Base-by-base conservation (phyloP, 108 stramenopile genomes). In the Fragilaria crotonensis region DNA sequence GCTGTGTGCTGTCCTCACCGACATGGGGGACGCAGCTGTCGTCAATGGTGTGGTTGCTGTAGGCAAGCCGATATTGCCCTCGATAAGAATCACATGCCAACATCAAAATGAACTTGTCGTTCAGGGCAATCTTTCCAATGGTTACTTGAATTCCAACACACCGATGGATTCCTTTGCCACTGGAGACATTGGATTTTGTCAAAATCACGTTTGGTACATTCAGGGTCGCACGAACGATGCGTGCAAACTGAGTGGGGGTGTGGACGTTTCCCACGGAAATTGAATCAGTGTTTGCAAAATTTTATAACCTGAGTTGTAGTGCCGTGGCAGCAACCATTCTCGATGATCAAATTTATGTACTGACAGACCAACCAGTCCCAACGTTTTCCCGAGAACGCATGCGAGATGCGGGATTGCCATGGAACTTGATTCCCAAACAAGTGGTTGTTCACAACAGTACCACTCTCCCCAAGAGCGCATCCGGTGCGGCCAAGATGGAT, bases 131-230 rank as follows among this genome's bases (percentile, higher is more conserved):
- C 22, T 59, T 14, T 20, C 33, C 57, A 64, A 64, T 54, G 70
- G 70, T 29, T 71, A 71, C 36, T 52, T 64, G 49, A 33, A 20
- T 3, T 27, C 27, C 21, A 32, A 27, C 22, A 49, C 22, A 20
- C 53, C 53, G 29, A 28, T 14, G 29, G 26, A 48, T 9, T 54
- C 59, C 5, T 76, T 76, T 63, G 45, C 25, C 25, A 65, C 75
- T 0, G 75, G 75, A 11, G 75, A 76, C 59, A 36, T 70, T n/a
- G 75, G 75, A 3, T 76, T 76, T 66, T 66, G 29, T 27, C 47
- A 48, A 0, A 29, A 64, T 45, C 64, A 61, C 27, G 22, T 47
- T 19, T 76, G 60, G 59, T 76, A 76, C 45, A 58, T 76, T 5
- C 52, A 57, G 49, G 75, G 69, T 20, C 64, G 75, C 19, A 49